A percentile compares a stretch with the other conserved stretches of the same genome.
Conservation (phyloP, 176 grass and related monocot genomes). For the Typha latifolia region DNA sequence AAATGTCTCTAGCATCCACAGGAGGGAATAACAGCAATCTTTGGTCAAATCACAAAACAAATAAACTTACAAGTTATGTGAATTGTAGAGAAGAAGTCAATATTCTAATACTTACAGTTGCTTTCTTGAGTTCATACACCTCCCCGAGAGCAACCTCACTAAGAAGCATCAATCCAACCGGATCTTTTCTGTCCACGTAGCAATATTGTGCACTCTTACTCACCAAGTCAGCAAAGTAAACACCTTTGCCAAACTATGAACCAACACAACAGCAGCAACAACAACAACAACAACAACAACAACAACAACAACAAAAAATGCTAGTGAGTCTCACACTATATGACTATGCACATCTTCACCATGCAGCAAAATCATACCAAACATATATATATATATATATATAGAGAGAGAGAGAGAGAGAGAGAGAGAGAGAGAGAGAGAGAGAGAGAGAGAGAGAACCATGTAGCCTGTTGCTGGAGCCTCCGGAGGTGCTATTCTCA, state of each 20-base stretch:
- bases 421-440: neutral
- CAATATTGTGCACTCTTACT: conserved; percentile 99
- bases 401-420: neutral
- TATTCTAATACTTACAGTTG: conserved; percentile 44
- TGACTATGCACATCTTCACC: no score
- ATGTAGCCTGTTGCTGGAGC: conserved; percentile 90
- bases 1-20: no score
- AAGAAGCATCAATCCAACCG: conserved; percentile 89
- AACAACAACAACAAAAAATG: no score
- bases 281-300: no score
- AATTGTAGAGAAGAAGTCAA: neutral
- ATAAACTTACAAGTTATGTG: neutral
- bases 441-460: conserved; percentile 31
- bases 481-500: conserved; percentile 94
- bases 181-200: conserved; percentile 63
- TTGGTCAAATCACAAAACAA: neutral
- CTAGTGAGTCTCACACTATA: conserved; percentile 11
- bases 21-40: no score
- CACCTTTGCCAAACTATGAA: conserved; percentile 79
- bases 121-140: conserved; percentile 76
- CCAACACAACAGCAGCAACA: conserved; percentile 18
- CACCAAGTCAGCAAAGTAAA: conserved; percentile 91
- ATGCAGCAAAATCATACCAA: no score
- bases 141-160: conserved; percentile 96
- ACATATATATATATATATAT: no score